These are phyloP conservation scores for Ogataea trehaloabstinens DNA, from an alignment of 805 yeast genomes.

Conservation along the genomic window DNA sequence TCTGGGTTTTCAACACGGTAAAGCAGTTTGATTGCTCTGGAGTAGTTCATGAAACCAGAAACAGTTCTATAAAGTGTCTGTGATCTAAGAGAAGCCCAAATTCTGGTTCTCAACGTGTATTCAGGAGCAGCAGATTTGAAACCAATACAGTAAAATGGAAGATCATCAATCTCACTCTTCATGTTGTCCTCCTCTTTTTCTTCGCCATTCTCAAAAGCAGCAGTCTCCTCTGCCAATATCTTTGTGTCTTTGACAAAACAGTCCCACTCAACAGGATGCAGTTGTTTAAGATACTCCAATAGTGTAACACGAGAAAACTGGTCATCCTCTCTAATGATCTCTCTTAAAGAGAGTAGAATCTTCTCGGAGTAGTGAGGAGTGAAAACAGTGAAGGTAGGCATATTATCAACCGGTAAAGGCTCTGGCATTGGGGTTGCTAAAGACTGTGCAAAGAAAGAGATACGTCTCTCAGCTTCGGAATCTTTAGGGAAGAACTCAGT, in stretches of 20 bases:
- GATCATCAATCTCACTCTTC: constrained; percentile 83
- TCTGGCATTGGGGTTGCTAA: constrained; percentile 98
- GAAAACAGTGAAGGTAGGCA: constrained; percentile 98
- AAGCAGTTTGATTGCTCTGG: constrained; percentile 89
- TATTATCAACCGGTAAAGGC: constrained; percentile 98
- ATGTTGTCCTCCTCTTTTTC: constrained; percentile 64
- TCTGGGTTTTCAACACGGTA: constrained; percentile 95
- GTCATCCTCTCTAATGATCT: constrained; percentile 95
- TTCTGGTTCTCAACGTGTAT: constrained; percentile 91
- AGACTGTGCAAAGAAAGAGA: constrained; percentile 98
- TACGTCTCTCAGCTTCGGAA: constrained; percentile 99
- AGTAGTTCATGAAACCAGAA: constrained; percentile 97
- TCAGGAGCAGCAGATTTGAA: constrained; percentile 98
- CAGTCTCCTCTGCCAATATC: constrained; percentile 91
- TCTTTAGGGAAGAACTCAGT: constrained; percentile 96
- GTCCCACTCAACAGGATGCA: constrained; percentile 97
- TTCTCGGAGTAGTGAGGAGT: constrained; percentile 96
- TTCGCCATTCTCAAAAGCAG: constrained; percentile 65
- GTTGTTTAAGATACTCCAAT: constrained; percentile 89
- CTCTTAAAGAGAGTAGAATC: constrained; percentile 88
- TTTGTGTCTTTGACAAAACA: constrained; percentile 96
- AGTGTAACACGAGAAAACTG: constrained; percentile 93
- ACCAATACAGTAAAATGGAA: constrained; percentile 95
- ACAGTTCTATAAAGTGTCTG: constrained; percentile 97
- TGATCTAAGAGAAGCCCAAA: constrained; percentile 97